Conservation (phyloP, 2,329 filamentous ascomycete genomes). For the Diplodia seriata region DNA sequence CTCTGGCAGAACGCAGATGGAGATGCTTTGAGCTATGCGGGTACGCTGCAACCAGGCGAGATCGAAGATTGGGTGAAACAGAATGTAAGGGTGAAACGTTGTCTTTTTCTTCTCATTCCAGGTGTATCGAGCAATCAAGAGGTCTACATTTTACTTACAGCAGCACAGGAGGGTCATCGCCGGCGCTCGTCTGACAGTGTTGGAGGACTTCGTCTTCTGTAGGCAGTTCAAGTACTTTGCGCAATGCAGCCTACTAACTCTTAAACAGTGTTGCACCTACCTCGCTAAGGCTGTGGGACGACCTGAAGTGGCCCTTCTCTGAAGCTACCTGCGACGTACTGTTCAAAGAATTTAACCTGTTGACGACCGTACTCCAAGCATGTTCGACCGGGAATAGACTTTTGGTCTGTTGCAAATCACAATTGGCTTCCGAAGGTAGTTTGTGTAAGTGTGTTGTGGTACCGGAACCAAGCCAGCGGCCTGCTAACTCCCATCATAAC, state of each 20-base stretch:
- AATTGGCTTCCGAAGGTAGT: background rate
- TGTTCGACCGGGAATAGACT: background rate
- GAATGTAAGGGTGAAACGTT: background rate
- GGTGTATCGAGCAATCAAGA: no score
- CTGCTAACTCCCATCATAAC: background rate
- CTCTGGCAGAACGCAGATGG: constrained; percentile 6
- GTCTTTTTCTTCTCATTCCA: no score
- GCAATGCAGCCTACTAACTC: no score
- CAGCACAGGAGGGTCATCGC: no score
- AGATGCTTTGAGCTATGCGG: background rate
- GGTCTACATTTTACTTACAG: no score
- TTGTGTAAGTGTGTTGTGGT: background rate
- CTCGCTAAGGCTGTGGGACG: no score
- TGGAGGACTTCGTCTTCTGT: constrained; percentile 7
- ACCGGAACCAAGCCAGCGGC: no score
- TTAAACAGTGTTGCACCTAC: background rate
- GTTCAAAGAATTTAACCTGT: background rate
- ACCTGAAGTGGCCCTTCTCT: background rate
- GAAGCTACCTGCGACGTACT: background rate
- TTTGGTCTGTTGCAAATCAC: background rate
- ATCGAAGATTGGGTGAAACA: background rate
- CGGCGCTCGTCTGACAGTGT: no score
- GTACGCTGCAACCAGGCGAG: background rate
- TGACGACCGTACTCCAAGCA: background rate
- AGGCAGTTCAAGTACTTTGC: background rate